Base-by-base conservation (phyloP, 805 yeast species). In the Candida sanyiensis region DNA sequence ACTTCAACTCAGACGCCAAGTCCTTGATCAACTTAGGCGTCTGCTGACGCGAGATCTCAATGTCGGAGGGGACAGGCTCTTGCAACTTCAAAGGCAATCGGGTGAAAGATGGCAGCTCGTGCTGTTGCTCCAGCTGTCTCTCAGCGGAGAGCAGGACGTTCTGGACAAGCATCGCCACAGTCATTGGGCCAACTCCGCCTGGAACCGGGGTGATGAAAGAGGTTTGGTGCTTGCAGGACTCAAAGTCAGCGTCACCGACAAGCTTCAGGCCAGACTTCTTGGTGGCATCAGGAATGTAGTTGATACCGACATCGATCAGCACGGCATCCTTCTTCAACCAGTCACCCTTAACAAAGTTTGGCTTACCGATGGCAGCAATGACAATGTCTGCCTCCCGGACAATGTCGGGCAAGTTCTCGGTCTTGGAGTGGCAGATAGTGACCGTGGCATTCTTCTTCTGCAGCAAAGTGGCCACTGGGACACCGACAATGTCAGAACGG, bases 181-280 rank as follows among this genome's bases (percentile, higher is more conserved):
- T 90, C 97, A 90, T 90, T 48, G 98, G 98, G 28, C 98, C 98
- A 46, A 90, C 97, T 52, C 97, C 97, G 58, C 97, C 97, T 23
- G 98, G 98, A 40, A 90, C 98, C 13, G 98, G 98, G 6, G 97
- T 89, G 46, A 93, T 74, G 51, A 72, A 75, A 10, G 80, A 64
- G 3, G 89, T 93, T 38, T 70, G 72, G 37, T 67, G 59, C 41
- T 70, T 62, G 39, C 86, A 89, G 22, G 78, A 66, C 39, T 69
- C 83, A 54, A 70, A 90, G 54, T 89, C 96, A 31, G 87, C 96
- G 60, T 90, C 98, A 47, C 98, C 98, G n/a, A 86, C 95, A 58
- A 90, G 68, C 57, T 80, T 77, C 54, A 70, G 75, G 17, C 97
- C 97, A 18, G 83, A 77, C 57, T 83, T 82, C 52, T 77, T 81